phyloP scores from a whole-genome alignment of 2,329 filamentous ascomycete genomes.

The Ceratocystis lukuohia region DNA sequence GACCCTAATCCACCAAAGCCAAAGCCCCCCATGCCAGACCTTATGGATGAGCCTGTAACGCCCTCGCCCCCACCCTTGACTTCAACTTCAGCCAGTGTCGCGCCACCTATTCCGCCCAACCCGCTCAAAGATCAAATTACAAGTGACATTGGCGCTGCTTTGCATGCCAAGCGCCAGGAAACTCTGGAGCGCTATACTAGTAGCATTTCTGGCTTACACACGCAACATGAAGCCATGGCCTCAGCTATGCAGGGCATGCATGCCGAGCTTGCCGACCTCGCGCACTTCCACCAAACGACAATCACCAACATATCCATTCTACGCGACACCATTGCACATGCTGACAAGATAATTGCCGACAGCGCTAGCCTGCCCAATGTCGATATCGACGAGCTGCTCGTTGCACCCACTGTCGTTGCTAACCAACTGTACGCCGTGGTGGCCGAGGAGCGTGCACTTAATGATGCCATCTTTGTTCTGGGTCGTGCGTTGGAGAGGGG shows the following conservation, averaged over 20 bases:
- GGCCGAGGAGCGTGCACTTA: slow-evolving; percentile 75
- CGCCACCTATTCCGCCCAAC: slow-evolving; percentile 85
- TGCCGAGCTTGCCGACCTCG: slow-evolving; percentile 57
- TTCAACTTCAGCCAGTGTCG: slow-evolving; percentile 26
- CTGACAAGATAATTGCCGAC: slow-evolving; percentile 62
- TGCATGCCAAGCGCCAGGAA: slow-evolving; percentile 55
- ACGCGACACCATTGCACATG: slow-evolving; percentile 61
- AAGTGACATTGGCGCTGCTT: slow-evolving; percentile 55
- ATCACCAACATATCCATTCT: slow-evolving; percentile 67
- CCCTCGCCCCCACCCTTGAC: slow-evolving; percentile 36
- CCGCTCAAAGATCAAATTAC: slow-evolving; percentile 87
- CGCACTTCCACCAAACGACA: slow-evolving; percentile 56
- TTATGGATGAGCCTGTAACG: slow-evolving; percentile 45
- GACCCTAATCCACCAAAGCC: slow-evolving; percentile 26
- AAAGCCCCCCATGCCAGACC: slow-evolving; percentile 36
- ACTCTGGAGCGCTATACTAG: slow-evolving; percentile 59
- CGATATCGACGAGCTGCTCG: slow-evolving; percentile 75
- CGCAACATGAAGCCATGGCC: slow-evolving; percentile 67
- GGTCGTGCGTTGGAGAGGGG: slow-evolving; percentile 62
- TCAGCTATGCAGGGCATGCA: slow-evolving; percentile 56
- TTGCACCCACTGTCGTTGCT: slow-evolving; percentile 85
- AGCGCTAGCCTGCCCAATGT: slow-evolving; percentile 58
- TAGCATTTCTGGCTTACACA: slow-evolving; percentile 59
- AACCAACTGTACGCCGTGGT: slow-evolving; percentile 84
- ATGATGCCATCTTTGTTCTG: slow-evolving; percentile 74